A percentile compares a stretch with the other conserved stretches of the same genome.
phyloP scores from a whole-genome alignment of 2,329 filamentous ascomycete species.

The Phaeophleospora eucalypticola region DNA sequence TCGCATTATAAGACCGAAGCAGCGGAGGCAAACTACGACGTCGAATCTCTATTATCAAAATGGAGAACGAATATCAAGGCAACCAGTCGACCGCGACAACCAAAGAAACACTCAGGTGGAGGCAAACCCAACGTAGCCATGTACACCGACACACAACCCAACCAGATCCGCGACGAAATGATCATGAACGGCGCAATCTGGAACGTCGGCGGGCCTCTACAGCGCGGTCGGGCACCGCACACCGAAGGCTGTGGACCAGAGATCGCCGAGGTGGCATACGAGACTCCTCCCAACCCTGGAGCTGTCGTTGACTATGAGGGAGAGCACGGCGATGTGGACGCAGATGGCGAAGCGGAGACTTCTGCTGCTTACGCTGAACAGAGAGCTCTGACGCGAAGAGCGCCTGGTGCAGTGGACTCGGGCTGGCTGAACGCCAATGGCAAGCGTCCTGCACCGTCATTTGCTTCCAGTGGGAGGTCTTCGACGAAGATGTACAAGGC shows the following conservation, averaged over 20 bases:
- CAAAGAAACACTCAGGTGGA: constrained; percentile 4
- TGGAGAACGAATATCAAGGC: constrained; percentile 27
- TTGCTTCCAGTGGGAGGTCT: constrained; percentile 42
- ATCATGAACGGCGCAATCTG: constrained; percentile 27
- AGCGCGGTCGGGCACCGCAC: constrained; percentile 5
- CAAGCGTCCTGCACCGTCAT: constrained; percentile 17
- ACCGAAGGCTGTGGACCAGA: neutral
- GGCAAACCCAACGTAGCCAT: neutral
- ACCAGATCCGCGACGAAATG: constrained; percentile 20
- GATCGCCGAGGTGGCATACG: constrained; percentile 21
- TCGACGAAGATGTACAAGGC: constrained; percentile 6
- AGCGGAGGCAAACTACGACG: constrained; percentile 25
- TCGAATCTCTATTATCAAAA: constrained; percentile 26
- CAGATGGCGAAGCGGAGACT: constrained; percentile 21
- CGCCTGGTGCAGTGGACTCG: neutral
- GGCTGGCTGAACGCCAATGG: constrained; percentile 21
- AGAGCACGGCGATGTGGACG: constrained; percentile 16
- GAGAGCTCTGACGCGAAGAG: constrained; percentile 12
- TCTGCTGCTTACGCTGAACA: constrained; percentile 10
- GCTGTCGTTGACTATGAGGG: constrained; percentile 12
- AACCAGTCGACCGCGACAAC: constrained; percentile 16
- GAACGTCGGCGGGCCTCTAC: constrained; percentile 25
- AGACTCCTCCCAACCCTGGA: constrained; percentile 30
- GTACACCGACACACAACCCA: constrained; percentile 8
- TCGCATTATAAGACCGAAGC: constrained; percentile 12